Percentiles rank a stretch among this genome's conserved stretches.
Conservation (phyloP, 1,284 basidiomycete species). For the Amylostereum chailletii region DNA sequence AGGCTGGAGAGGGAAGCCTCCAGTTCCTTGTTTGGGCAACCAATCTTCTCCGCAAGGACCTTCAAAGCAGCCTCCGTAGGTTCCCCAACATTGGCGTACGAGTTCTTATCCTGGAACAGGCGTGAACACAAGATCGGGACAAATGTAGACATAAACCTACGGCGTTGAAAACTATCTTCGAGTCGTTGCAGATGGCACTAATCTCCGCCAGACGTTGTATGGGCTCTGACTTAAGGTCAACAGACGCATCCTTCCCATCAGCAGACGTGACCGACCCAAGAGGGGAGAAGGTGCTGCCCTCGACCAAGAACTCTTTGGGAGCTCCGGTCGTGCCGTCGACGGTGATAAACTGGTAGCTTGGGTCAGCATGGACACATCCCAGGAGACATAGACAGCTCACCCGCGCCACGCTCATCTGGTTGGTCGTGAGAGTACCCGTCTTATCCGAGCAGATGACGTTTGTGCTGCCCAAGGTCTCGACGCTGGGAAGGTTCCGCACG, state of each 20-base stretch:
- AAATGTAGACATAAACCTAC: constrained; percentile 32
- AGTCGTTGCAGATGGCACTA: constrained; percentile 86
- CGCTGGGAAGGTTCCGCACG: constrained; percentile 90
- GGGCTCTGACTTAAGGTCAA: constrained; percentile 61
- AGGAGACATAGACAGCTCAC: constrained; percentile 31
- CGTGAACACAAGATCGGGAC: neutral
- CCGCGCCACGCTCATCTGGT: constrained; percentile 90
- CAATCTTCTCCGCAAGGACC: constrained; percentile 88
- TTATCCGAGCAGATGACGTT: constrained; percentile 98
- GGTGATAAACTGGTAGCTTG: constrained; percentile 57
- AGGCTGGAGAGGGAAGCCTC: constrained; percentile 51
- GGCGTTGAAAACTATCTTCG: constrained; percentile 79
- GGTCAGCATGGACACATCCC: neutral
- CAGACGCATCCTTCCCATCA: constrained; percentile 48
- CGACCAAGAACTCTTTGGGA: constrained; percentile 70
- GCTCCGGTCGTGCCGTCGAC: constrained; percentile 46
- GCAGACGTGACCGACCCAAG: constrained; percentile 62
- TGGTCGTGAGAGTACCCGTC: constrained; percentile 92
- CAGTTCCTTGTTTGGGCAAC: constrained; percentile 46
- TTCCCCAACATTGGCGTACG: constrained; percentile 86
- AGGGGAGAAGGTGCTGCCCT: constrained; percentile 87
- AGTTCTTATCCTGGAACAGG: constrained; percentile 57
- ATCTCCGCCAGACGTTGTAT: constrained; percentile 84
- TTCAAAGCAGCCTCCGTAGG: constrained; percentile 95
- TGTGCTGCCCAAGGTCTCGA: constrained; percentile 93